Percentiles rank a stretch among this genome's conserved stretches.
phyloP scores from a whole-genome alignment of 495 filamentous ascomycete genomes.

The Cudoniella acicularis region DNA sequence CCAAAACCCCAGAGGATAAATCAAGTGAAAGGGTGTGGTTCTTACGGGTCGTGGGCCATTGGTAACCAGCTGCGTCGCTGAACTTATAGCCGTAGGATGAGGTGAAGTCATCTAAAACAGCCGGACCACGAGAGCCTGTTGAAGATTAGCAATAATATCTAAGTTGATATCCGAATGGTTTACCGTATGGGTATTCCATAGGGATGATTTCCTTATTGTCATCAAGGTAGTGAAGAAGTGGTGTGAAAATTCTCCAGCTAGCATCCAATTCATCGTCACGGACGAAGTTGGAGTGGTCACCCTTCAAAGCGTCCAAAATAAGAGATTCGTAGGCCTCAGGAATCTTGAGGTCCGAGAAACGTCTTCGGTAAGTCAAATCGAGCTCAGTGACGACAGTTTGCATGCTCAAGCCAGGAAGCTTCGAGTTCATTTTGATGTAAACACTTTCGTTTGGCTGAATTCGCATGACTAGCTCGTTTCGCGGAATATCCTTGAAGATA shows the following conservation, averaged over 20 bases:
- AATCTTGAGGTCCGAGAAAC: constrained; percentile 99
- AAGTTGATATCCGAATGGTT: constrained; percentile 31
- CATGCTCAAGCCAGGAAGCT: constrained; percentile 97
- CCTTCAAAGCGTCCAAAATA: constrained; percentile 96
- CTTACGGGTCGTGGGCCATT: constrained; percentile 73
- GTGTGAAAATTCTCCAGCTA: constrained; percentile 98
- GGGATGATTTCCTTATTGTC: constrained; percentile 98
- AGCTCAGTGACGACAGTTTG: constrained; percentile 99
- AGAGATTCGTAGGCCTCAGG: constrained; percentile 98
- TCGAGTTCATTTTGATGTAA: constrained; percentile 99
- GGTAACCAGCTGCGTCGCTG: constrained; percentile 93
- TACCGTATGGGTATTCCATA: constrained; percentile 99
- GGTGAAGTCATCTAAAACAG: constrained; percentile 97
- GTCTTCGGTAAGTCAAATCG: constrained; percentile 94
- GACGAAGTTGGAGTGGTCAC: constrained; percentile 99
- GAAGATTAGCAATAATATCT: constrained; percentile 14
- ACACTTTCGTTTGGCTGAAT: constrained; percentile 99
- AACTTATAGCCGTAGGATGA: constrained; percentile 98
- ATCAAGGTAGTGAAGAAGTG: constrained; percentile 95
- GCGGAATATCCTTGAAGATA: constrained; percentile 99
- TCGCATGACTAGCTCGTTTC: constrained; percentile 98
- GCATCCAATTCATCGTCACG: constrained; percentile 98
- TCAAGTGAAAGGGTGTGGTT: neutral
- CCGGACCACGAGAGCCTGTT: constrained; percentile 89
- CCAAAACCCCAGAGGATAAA: too few relatives aligned